These are phyloP conservation scores for Myriangium duriaei DNA, from an alignment of 2,329 filamentous ascomycete species.

Conservation along the genomic window DNA sequence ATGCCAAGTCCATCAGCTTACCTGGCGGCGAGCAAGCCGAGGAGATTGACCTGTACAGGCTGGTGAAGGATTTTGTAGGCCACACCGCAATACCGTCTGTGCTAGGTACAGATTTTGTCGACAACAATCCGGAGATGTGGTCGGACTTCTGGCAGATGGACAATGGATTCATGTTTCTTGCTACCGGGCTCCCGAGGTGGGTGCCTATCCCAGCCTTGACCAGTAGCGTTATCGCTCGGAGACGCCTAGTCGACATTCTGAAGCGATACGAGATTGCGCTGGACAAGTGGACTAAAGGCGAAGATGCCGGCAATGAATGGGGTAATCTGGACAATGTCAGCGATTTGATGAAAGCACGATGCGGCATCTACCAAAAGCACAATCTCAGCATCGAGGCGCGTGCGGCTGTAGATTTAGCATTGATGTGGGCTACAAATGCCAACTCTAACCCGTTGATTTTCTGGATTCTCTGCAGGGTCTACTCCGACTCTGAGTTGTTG, in stretches of 20 bases:
- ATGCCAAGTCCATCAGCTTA: conserved; percentile 30
- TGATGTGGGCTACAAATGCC: conserved; percentile 44
- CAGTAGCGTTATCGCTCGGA: conserved; percentile 31
- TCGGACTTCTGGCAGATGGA: conserved; percentile 46
- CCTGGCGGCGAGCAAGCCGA: conserved; percentile 32
- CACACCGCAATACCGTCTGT: conserved; percentile 37
- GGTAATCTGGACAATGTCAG: conserved; percentile 22
- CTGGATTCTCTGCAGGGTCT: conserved; percentile 27
- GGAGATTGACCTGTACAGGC: conserved; percentile 38
- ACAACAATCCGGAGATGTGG: conserved; percentile 40
- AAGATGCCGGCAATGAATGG: conserved; percentile 23
- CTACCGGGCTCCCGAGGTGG: conserved; percentile 44
- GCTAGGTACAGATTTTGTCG: conserved; percentile 40
- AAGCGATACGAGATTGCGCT: conserved; percentile 20
- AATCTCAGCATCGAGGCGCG: conserved; percentile 21
- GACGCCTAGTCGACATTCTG: conserved; percentile 17
- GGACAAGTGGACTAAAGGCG: conserved; percentile 19
- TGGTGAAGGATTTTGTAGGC: conserved; percentile 47
- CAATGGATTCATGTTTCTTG: conserved; percentile 39
- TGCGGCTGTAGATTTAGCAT: conserved; percentile 30
- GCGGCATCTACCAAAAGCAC: conserved; percentile 21
- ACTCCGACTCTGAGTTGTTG: conserved; percentile 20
- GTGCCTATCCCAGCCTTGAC: conserved; percentile 40
- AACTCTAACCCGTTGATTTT: conserved; percentile 38
- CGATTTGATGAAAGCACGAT: conserved; percentile 20